Conservation (phyloP, 345 rosid species). For the Melaleuca alternifolia region DNA sequence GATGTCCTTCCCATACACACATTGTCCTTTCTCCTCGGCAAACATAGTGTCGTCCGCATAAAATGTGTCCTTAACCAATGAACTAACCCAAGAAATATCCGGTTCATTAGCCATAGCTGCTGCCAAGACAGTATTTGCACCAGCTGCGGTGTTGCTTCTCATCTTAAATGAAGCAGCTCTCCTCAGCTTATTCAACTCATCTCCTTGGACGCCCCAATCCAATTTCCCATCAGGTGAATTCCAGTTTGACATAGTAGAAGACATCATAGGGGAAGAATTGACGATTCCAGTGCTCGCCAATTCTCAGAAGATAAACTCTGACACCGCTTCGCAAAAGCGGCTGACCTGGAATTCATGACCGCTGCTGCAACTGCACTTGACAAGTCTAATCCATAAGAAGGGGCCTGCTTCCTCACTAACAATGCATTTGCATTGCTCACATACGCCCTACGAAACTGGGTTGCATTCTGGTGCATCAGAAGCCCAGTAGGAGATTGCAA, state of each 20-base stretch:
- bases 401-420: slow-evolving; percentile 39
- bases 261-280: slow-evolving; percentile 28
- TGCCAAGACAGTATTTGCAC: no score
- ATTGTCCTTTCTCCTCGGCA: no score
- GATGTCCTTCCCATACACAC: no score
- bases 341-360: slow-evolving; percentile 81
- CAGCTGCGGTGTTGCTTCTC: no score
- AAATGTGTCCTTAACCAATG: no score
- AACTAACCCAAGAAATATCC: no score
- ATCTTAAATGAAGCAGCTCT: no score
- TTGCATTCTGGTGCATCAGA: slow-evolving; percentile 59
- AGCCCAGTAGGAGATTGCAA: slow-evolving; percentile 56
- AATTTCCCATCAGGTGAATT: slow-evolving; percentile 70
- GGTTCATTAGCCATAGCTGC: no score
- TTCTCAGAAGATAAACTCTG: slow-evolving; percentile 75
- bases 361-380: slow-evolving; percentile 89
- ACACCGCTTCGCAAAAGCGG: slow-evolving; percentile 81
- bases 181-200: slow-evolving; percentile 77
- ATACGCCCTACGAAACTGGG: slow-evolving; percentile 58
- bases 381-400: slow-evolving; percentile 56
- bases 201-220: slow-evolving; percentile 88
- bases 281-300: slow-evolving; percentile 29
- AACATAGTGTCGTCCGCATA: no score
- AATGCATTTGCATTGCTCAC: slow-evolving; percentile 19
- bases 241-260: slow-evolving; percentile 61